phyloP scores from a whole-genome alignment of 1,284 basidiomycete genomes.

The Laetiporus sulphureus region DNA sequence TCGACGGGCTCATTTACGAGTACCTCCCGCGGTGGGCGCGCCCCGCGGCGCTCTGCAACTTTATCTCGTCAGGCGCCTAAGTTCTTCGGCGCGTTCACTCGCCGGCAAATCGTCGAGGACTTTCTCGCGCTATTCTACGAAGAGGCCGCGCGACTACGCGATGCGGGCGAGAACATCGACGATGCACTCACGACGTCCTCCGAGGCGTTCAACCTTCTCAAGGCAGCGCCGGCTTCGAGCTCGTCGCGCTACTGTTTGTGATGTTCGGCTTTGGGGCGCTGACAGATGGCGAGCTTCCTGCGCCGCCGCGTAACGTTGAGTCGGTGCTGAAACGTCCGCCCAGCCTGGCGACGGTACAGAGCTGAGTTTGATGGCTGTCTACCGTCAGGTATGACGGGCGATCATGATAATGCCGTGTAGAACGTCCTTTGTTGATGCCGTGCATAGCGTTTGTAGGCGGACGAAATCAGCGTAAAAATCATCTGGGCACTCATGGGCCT shows the following conservation, averaged over 20 bases:
- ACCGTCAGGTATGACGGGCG: constrained; percentile 42
- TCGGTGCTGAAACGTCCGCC: constrained; percentile 62
- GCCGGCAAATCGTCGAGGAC: constrained; percentile 54
- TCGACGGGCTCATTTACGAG: constrained; percentile 39
- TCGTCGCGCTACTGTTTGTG: constrained; percentile 46
- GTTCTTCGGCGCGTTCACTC: constrained; percentile 67
- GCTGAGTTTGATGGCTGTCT: constrained; percentile 59
- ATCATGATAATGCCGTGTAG: constrained; percentile 47
- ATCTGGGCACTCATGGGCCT: constrained; percentile 30
- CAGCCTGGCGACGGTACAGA: constrained; percentile 61
- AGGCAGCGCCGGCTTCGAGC: constrained; percentile 12
- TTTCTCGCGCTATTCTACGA: constrained; percentile 59
- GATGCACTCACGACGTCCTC: constrained; percentile 10
- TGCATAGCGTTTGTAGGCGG: constrained; percentile 21
- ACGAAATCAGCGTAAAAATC: constrained; percentile 32
- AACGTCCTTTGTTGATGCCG: too few relatives aligned
- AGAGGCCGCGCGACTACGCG: constrained; percentile 26
- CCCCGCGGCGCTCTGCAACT: constrained; percentile 49
- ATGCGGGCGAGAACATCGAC: constrained; percentile 1
- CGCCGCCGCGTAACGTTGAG: constrained; percentile 47
- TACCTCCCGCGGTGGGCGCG: constrained; percentile 55
- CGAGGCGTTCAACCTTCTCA: constrained; percentile 15
- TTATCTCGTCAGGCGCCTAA: constrained; percentile 66
- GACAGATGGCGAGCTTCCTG: constrained; percentile 51
- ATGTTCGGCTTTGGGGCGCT: constrained; percentile 54